Evolutionary conservation across 495 filamentous ascomycete genomes (phyloP).

Genomic region (Niebla homalea): DNA sequence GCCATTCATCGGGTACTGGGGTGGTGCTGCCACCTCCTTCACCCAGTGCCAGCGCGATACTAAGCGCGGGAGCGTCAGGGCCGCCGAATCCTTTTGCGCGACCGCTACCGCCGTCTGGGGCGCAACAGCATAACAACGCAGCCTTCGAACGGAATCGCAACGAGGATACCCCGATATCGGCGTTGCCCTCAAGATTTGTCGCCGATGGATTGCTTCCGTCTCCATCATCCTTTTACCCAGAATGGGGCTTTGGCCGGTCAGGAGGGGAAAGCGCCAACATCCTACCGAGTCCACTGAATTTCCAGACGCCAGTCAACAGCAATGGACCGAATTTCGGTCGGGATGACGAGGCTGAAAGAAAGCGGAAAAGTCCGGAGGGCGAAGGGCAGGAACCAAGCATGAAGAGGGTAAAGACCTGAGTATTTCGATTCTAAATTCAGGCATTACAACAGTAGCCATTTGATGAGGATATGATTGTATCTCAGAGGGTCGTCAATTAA

Average conservation of each 20-base stretch:
- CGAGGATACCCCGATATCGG: constrained; percentile 95
- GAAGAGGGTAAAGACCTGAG: constrained; percentile 39
- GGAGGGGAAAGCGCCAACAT: constrained; percentile 57
- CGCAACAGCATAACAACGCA: constrained; percentile 32
- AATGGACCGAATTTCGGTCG: constrained; percentile 57
- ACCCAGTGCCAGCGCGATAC: constrained; percentile 67
- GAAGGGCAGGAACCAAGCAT: constrained; percentile 22
- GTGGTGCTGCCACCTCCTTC: constrained; percentile 88
- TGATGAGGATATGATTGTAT: not conserved
- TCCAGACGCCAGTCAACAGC: constrained; percentile 70
- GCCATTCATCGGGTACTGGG: constrained; percentile 36
- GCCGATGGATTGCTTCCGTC: constrained; percentile 72
- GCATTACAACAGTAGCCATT: not conserved
- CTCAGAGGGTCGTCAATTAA: no score
- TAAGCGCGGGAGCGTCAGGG: constrained; percentile 83
- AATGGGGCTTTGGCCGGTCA: constrained; percentile 62
- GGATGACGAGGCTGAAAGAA: constrained; percentile 38
- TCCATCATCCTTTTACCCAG: constrained; percentile 81
- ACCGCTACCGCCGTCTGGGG: constrained; percentile 41
- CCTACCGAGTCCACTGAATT: constrained; percentile 80
- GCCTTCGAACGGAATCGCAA: constrained; percentile 47
- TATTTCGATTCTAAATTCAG: not conserved
- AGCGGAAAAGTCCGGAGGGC: constrained; percentile 40
- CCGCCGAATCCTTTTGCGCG: constrained; percentile 93
- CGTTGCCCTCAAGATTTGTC: constrained; percentile 81